Evolutionary conservation across 164 flowering plant species (phyloP).

Genomic region (Amborella trichopoda): DNA sequence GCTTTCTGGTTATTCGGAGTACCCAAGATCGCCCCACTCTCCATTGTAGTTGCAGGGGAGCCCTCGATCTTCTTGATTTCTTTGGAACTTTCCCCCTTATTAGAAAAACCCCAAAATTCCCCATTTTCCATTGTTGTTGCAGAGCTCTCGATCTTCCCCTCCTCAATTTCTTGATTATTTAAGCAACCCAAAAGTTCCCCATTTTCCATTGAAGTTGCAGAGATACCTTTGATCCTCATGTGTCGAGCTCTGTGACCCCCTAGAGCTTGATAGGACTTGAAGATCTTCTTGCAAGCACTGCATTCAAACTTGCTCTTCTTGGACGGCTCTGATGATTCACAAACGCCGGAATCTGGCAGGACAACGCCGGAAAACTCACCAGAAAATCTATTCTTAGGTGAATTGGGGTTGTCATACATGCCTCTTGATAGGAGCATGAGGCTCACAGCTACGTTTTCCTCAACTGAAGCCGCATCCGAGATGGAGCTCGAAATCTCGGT

Average conservation of each 20-base stretch:
- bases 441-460: conserved; percentile 58
- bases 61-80: too few species aligned
- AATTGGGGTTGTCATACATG: conserved; percentile 9
- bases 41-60: too few species aligned
- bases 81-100: too few species aligned
- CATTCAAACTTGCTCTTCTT: conserved; percentile 44
- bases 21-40: too few species aligned
- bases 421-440: conserved; percentile 66
- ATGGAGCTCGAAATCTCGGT: too few species aligned
- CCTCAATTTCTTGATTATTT: too few species aligned
- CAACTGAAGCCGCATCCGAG: conserved; percentile 42
- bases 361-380: conserved; percentile 1
- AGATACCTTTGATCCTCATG: conserved; percentile 51
- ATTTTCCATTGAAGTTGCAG: too few species aligned
- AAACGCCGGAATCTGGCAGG: background rate
- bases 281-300: conserved; percentile 66
- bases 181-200: too few species aligned
- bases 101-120: too few species aligned
- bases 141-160: too few species aligned
- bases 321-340: conserved; percentile 3
- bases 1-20: too few species aligned
- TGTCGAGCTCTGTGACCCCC: conserved; percentile 93
- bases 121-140: too few species aligned
- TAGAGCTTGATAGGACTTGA: conserved; percentile 70
- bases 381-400: background rate